Conservation (phyloP, 805 yeast genomes). For the Brettanomyces bruxellensis region DNA sequence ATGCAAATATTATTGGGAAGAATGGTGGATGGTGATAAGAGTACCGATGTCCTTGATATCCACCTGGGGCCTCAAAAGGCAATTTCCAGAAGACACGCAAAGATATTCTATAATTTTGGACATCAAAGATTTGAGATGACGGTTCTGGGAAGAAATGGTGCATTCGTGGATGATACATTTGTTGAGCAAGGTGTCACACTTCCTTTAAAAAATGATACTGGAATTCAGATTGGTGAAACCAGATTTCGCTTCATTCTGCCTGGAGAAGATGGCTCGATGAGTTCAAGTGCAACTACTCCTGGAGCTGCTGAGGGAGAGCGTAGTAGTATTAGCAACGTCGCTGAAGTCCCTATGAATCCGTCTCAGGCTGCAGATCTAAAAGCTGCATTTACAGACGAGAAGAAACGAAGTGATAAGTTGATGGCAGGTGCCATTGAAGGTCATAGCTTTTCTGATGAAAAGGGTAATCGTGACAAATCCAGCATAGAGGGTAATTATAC, state of each 20-base stretch:
- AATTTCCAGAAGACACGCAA: conserved; percentile 89
- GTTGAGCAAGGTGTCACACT: conserved; percentile 89
- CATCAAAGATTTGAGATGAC: conserved; percentile 89
- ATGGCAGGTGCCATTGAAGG: not conserved
- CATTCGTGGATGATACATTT: conserved; percentile 86
- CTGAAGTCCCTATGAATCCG: conserved; percentile 36
- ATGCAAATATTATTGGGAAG: conserved; percentile 92
- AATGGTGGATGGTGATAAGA: conserved; percentile 57
- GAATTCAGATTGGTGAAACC: conserved; percentile 88
- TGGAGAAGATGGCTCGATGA: conserved; percentile 30
- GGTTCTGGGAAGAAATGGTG: conserved; percentile 91
- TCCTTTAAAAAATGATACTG: conserved; percentile 71
- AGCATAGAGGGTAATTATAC: not conserved
- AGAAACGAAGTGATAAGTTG: not conserved
- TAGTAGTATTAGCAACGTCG: not conserved
- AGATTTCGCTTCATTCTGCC: conserved; percentile 86
- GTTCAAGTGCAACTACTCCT: conserved; percentile 13
- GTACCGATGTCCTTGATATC: conserved; percentile 67
- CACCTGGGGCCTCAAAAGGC: conserved; percentile 90
- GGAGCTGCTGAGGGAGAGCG: conserved; percentile 14
- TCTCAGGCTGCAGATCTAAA: conserved; percentile 52
- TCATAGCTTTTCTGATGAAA: not conserved
- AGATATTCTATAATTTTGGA: conserved; percentile 92
- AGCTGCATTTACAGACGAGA: conserved; percentile 27
- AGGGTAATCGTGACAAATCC: not conserved